Conservation (phyloP, 2,329 filamentous ascomycete species). For the Sarocladium oryzae region DNA sequence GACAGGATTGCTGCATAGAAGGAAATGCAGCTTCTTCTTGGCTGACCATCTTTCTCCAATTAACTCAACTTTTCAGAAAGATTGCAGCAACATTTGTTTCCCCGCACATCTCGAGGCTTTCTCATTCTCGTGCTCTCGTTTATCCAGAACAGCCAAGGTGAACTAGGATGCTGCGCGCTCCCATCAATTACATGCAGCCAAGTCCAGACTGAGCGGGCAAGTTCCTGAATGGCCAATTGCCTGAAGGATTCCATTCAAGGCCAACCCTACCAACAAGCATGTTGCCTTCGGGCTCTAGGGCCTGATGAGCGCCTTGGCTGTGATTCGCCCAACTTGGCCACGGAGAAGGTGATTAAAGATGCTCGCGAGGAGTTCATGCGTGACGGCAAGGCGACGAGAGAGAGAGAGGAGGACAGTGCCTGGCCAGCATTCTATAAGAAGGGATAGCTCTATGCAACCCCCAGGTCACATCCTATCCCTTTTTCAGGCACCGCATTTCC, state of each 20-base stretch:
- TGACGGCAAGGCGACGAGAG: not conserved
- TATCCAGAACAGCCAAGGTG: conserved; percentile 2
- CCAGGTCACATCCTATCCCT: not conserved
- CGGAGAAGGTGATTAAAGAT: not conserved
- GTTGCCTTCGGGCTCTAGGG: not conserved
- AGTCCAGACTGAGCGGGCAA: not conserved
- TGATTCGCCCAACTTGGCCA: not conserved
- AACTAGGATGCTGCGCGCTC: not conserved
- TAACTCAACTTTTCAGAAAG: not conserved
- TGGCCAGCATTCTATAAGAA: not conserved
- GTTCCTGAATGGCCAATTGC: not conserved
- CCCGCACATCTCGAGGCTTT: not conserved
- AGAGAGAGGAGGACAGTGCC: not conserved
- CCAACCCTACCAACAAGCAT: not conserved
- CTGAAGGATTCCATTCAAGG: not conserved
- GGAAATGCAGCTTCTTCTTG: too few species aligned
- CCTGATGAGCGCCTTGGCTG: conserved; percentile 7
- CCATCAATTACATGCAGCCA: not conserved
- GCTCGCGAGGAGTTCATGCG: not conserved
- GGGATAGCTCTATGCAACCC: not conserved
- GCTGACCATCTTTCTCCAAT: conserved; percentile 1
- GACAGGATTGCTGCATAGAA: not conserved
- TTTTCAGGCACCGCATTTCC: not conserved
- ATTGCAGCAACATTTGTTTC: not conserved
- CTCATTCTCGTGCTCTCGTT: not conserved